Evolutionary conservation across 495 filamentous ascomycete species (phyloP), one percentile per base, ranked within the genome.

Genomic region (Aspergillus sclerotioniger): DNA sequence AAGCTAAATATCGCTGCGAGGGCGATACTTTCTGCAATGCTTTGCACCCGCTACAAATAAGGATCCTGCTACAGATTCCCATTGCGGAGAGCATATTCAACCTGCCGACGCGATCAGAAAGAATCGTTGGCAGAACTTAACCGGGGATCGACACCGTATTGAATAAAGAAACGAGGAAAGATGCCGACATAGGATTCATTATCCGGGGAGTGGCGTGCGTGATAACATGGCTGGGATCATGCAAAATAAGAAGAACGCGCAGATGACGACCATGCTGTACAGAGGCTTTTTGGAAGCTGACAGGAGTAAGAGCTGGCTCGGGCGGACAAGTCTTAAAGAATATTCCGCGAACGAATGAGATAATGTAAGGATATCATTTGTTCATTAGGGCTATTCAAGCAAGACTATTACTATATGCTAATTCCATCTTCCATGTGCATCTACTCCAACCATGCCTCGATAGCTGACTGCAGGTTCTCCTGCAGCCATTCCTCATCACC

Each of bases 301-400:
- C 6, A 50, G 62, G 0, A 84, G 20, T 37, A 78, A 73, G 62
- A 84, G 77, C 9, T 57, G 59, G 0, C 66, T 71, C 7, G n/a
- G n/a, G n/a, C n/a, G n/a, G n/a, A n/a, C n/a, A n/a, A n/a, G n/a
- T n/a, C n/a, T n/a, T n/a, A n/a, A n/a, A n/a, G n/a, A n/a, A n/a
- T n/a, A n/a, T 70, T 66, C 0, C 79, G 63, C 3, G 76, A 75
- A 15, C 79, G 77, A 1, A 41, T 41, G 3, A n/a, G 37, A n/a
- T 41, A 41, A 41, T 3, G n/a, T 2, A 13, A 13, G 5, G 12
- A 41, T 15, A n/a, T 15, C n/a, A 10, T n/a, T n/a, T n/a, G n/a
- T 25, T 25, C 25, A 25, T 25, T 3, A 25, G 25, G 5, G 5
- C 25, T 25, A 25, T 25, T 3, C 25, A 25, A 25, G 25, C 25